Conservation (phyloP, 1,284 basidiomycete genomes). For the Heterobasidion irregulare region DNA sequence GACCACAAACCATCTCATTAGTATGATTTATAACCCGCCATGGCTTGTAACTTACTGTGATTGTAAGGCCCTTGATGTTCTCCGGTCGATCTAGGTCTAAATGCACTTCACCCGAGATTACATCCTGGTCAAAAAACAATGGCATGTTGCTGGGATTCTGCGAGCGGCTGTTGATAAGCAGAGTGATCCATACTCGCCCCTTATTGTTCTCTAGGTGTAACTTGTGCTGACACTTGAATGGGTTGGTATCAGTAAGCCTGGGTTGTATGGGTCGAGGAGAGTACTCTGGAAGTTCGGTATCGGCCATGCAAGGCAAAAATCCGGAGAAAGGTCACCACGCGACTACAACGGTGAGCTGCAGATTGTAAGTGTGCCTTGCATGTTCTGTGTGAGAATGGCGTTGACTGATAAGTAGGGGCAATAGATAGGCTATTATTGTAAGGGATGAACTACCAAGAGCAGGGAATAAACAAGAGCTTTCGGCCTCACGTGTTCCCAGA, state of each 20-base stretch:
- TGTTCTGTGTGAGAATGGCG: too few species aligned
- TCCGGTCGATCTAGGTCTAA: conserved; percentile 21
- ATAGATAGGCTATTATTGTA: too few species aligned
- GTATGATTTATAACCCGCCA: not conserved
- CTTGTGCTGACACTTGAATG: conserved; percentile 18
- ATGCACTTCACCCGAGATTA: conserved; percentile 20
- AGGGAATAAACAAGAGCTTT: too few species aligned
- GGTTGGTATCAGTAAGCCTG: not conserved
- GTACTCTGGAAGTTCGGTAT: not conserved
- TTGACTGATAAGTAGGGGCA: too few species aligned
- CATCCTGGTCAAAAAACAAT: conserved; percentile 20
- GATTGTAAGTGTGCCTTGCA: too few species aligned
- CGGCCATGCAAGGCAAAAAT: not conserved
- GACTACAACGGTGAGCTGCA: too few species aligned
- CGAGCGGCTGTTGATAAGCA: conserved; percentile 21
- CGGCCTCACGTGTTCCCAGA: too few species aligned
- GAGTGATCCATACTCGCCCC: conserved; percentile 22
- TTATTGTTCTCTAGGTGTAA: conserved; percentile 32
- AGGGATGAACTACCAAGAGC: too few species aligned
- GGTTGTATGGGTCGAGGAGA: not conserved
- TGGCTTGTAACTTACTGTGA: conserved; percentile 17
- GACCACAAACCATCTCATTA: conserved; percentile 9
- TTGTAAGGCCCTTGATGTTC: conserved; percentile 18
- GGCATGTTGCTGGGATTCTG: conserved; percentile 18
- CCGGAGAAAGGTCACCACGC: too few species aligned